These are phyloP conservation scores for Nannochloropsis granulata DNA, from an alignment of 108 stramenopile genomes.

Conservation along the genomic window DNA sequence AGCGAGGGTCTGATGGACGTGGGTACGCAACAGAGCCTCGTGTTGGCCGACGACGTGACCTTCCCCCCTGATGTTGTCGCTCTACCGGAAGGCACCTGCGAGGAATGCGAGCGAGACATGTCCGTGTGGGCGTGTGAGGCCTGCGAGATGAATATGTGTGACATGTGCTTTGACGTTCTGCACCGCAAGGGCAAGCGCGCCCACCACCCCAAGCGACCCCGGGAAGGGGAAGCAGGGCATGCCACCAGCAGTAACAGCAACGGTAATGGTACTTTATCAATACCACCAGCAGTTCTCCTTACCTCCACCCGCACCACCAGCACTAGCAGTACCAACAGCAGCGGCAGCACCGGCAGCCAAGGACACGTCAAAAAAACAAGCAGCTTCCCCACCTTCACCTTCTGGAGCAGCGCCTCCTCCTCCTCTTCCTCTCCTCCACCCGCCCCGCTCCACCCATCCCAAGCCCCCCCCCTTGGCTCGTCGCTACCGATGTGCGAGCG, in stretches of 20 bases:
- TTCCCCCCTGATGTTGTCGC: not conserved
- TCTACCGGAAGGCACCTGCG: not conserved
- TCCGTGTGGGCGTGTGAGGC: not conserved
- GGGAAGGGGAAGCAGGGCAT: not conserved
- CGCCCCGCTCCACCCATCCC: not conserved
- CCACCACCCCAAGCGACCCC: not conserved
- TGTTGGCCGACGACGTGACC: no score
- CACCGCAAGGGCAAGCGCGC: slow-evolving; percentile 20
- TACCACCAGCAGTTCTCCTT: not conserved
- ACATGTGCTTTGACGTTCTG: slow-evolving; percentile 7
- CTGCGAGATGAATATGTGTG: slow-evolving; percentile 6
- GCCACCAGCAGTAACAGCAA: not conserved
- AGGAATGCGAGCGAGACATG: slow-evolving; percentile 8
- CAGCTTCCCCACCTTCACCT: not conserved
- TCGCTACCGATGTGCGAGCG: slow-evolving; percentile 23
- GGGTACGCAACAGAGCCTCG: no score
- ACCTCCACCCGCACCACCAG: not conserved
- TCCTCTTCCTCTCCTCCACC: not conserved
- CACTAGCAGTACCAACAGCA: not conserved
- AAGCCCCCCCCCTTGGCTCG: not conserved
- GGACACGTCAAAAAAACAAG: not conserved
- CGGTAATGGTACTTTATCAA: not conserved
- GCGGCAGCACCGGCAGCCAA: not conserved
- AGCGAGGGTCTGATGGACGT: no score
- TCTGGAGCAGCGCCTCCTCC: not conserved